Base-by-base conservation (phyloP, 768 basidiomycete genomes). In the Phylloporus rhodoxanthus region DNA sequence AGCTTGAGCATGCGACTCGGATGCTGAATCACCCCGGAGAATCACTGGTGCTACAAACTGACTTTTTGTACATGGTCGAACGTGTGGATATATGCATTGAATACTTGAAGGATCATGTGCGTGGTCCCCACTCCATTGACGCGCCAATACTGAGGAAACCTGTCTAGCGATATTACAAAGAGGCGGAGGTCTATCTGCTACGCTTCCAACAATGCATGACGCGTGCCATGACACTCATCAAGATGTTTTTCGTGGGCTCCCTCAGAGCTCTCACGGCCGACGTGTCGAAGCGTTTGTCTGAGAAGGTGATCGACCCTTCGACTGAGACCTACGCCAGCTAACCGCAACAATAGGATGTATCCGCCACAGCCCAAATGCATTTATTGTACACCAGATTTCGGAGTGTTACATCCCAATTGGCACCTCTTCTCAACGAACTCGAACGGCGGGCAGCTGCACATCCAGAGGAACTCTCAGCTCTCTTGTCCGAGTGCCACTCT, bases 201-300 rank as follows among this genome's bases (percentile, higher is more conserved):
- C 84, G 96, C 20, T 98, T 94, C 69, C 95, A 96, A 61, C 96
- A 99, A 68, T 99, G 96, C 65, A 87, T 98, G 80, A 96, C 92
- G 0, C 82, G 96, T 23, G 88, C 91, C 9, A 97, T 98, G 95
- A 98, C 94, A 0, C 77, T 99, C 38, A 91, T 98, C 72, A 95
- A 90, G 68, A 94, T 98, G 83, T 93, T 87, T 69, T 97, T 96
- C 60, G 84, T 95, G 6, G 86, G 85, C 5, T 86, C 88, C 8
- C 72, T 98, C 6, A 77, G 86, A 34, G 82, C 86, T 0, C 75
- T 96, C 10, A 81, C 87, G 1, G 70, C 79, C 4, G 95, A 98
- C 57, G 79, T 95, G 19, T 77, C 78, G 1, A 86, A 78, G 57
- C 79, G 87, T 9, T 64, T 94, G 39, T 75, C 75, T 2, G 91